phyloP scores from a whole-genome alignment of 805 yeast genomes.

The Saccharomycopsis fodiens region DNA sequence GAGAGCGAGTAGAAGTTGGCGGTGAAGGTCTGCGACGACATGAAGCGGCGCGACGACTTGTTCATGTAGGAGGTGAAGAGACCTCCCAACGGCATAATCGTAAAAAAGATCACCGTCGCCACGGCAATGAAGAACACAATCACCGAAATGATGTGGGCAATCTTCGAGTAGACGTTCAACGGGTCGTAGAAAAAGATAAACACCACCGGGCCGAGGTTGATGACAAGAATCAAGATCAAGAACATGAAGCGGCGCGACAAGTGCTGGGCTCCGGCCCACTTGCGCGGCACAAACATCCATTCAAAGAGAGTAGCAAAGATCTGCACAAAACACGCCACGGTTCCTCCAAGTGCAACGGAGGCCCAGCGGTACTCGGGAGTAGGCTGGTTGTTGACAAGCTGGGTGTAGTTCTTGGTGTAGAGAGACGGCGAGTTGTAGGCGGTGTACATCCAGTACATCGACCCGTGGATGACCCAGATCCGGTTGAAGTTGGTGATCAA shows the following conservation, averaged over 20 bases:
- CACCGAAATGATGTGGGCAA: constrained; percentile 73
- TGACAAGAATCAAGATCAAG: constrained; percentile 51
- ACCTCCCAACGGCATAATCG: constrained; percentile 96
- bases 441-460: constrained; percentile 89
- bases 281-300: constrained; percentile 94
- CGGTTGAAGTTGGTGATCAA: constrained; percentile 92
- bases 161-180: constrained; percentile 52
- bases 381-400: constrained; percentile 80
- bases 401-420: constrained; percentile 81
- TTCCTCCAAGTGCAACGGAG: constrained; percentile 86
- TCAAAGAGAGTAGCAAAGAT: constrained; percentile 83
- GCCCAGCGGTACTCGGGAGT: constrained; percentile 89
- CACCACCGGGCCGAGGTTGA: constrained; percentile 80
- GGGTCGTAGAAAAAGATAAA: constrained; percentile 81
- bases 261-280: constrained; percentile 99
- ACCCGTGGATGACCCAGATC: constrained; percentile 92
- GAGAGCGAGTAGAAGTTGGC: constrained; percentile 75
- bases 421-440: constrained; percentile 89
- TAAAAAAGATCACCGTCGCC: constrained; percentile 74
- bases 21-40: constrained; percentile 93
- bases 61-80: constrained; percentile 88
- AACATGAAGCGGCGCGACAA: constrained; percentile 81
- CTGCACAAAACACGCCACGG: constrained; percentile 75
- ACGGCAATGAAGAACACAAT: constrained; percentile 87
- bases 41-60: constrained; percentile 77